phyloP scores from a whole-genome alignment of 805 yeast genomes.

The Isabelozyma gotoi region DNA sequence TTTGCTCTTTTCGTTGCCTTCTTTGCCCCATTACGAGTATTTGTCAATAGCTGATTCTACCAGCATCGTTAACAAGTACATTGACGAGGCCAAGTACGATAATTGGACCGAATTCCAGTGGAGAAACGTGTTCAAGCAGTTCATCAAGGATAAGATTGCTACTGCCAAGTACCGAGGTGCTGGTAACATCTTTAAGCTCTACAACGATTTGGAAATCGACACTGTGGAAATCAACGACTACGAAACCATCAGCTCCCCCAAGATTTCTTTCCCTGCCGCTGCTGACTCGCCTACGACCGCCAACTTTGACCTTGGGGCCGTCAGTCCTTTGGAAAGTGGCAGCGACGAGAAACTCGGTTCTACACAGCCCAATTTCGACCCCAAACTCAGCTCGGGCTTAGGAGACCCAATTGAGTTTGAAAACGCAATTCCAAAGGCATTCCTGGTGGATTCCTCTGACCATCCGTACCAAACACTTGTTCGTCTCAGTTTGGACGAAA shows the following conservation, averaged over 20 bases:
- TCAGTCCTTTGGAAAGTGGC: background rate
- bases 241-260: background rate
- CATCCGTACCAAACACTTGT: background rate
- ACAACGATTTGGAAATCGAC: conserved; percentile 20
- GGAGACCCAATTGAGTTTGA: background rate
- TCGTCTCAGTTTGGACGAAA: background rate
- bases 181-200: conserved; percentile 36
- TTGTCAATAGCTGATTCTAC: conserved; percentile 33
- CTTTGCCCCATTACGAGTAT: conserved; percentile 66
- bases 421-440: background rate
- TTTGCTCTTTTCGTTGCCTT: conserved; percentile 72
- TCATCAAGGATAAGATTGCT: conserved; percentile 8
- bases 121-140: conserved; percentile 23
- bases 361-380: no score
- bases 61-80: conserved; percentile 15
- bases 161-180: conserved; percentile 28
- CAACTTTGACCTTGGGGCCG: background rate
- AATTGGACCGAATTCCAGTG: conserved; percentile 29
- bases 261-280: background rate
- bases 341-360: background rate
- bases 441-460: background rate
- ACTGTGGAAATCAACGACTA: conserved; percentile 1
- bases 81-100: conserved; percentile 16
- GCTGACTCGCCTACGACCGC: background rate
- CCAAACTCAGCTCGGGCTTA: no score